phyloP scores from a whole-genome alignment of 257 asterid genomes.

The Solanum medicagineum region DNA sequence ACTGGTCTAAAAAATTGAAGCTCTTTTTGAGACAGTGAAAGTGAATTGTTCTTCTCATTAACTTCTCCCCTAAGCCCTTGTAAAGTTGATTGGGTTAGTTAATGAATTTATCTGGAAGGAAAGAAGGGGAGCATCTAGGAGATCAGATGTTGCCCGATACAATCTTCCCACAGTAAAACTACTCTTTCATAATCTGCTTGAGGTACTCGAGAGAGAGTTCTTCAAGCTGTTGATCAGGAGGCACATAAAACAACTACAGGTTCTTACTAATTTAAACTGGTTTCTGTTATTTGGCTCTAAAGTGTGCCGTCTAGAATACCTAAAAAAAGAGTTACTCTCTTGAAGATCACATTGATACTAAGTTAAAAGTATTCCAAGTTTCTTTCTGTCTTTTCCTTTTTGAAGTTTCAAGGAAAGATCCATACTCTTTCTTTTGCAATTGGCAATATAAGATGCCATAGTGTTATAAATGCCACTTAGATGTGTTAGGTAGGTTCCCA shows the following conservation, averaged over 20 bases:
- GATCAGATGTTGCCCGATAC: constrained; percentile 57
- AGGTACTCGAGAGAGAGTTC: constrained; percentile 28
- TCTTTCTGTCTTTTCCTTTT: not conserved
- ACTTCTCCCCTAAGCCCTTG: not conserved
- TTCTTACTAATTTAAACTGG: not conserved
- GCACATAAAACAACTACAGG: not conserved
- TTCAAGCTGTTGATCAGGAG: constrained; percentile 21
- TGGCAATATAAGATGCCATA: not conserved
- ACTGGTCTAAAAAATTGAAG: not conserved
- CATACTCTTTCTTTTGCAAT: not conserved
- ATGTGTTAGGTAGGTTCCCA: not conserved
- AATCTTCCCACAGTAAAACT: constrained; percentile 63
- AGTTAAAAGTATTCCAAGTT: not conserved
- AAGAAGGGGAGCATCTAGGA: constrained; percentile 65
- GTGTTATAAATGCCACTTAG: not conserved
- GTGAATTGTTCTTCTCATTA: not conserved
- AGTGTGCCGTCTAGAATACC: not conserved
- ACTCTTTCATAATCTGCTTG: constrained; percentile 23
- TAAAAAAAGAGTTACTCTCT: not conserved
- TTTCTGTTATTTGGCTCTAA: not conserved
- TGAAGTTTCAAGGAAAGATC: not conserved
- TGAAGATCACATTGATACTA: not conserved
- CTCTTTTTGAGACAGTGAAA: not conserved
- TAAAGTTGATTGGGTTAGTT: not conserved
- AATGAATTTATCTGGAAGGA: constrained; percentile 33